Conservation (phyloP, 83 land plant genomes). For the Picea abies region DNA sequence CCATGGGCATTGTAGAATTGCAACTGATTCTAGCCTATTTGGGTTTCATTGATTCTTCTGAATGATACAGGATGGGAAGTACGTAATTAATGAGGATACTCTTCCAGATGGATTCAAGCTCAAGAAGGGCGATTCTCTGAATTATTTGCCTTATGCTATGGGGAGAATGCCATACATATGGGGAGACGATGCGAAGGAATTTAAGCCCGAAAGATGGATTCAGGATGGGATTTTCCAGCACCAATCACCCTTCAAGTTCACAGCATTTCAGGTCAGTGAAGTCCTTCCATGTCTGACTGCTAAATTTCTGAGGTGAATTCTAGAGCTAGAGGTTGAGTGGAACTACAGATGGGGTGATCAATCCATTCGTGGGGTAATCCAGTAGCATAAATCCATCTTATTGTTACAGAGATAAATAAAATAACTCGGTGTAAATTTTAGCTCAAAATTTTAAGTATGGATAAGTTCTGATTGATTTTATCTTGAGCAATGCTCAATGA, state of each 20-base stretch:
- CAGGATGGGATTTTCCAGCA: constrained; percentile 41
- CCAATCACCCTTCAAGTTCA: constrained; percentile 62
- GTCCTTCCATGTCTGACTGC: background rate
- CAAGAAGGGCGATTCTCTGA: constrained; percentile 56
- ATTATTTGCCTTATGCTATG: constrained; percentile 66
- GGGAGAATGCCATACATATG: constrained; percentile 72
- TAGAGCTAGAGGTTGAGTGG: no score
- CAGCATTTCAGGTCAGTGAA: constrained; percentile 62
- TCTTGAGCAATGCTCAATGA: no score
- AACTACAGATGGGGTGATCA: no score
- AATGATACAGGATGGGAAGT: constrained; percentile 52
- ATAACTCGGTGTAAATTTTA: no score
- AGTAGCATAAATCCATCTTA: no score
- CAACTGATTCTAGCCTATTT: background rate
- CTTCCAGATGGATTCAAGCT: constrained; percentile 69
- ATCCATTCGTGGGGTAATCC: no score
- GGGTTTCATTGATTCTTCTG: background rate
- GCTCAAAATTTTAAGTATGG: no score
- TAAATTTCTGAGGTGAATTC: no score
- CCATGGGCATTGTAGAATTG: background rate
- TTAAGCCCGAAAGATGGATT: constrained; percentile 74
- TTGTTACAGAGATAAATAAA: no score
- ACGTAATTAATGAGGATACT: constrained; percentile 48
- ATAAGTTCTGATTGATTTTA: no score
- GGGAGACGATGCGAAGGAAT: constrained; percentile 69